Evolutionary conservation across 495 filamentous ascomycete genomes (phyloP), one percentile per base, ranked within the genome.

Genomic region (Neurospora terricola): DNA sequence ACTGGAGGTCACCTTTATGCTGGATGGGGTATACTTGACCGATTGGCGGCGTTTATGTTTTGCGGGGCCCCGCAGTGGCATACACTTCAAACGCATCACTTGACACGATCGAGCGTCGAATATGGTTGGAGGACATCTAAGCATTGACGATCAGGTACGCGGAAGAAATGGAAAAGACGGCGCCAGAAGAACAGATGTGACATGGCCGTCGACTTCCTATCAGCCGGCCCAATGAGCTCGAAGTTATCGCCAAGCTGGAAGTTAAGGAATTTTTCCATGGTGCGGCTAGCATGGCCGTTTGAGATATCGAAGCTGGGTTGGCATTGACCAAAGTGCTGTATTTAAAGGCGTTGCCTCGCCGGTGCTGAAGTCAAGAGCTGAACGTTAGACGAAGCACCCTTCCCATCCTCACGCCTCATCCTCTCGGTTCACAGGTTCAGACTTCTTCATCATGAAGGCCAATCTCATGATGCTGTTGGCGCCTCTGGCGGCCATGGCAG

Each of bases 401-500:
- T 36, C 12, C 39, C 14, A 23, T 62, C 27, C 18, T 21, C 62
- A 66, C 45, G 43, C 69, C 74, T 39, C 48, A 70, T 18, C 30
- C 18, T 37, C 40, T 40, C 18, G 18, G 27, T 45, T 36, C 34
- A 38, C 69, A 66, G 27, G 37, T 62, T 27, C 62, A 72, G 5
- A 30, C 6, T 4, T 38, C 43, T 38, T 76, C 76, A 82, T 30
- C 62, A 85, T 85, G 83, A 85, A 84, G 79, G 79, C 81, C 69
- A 69, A 72, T 73, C 78, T 84, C 70, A 72, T 83, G 66, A 69
- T 78, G 59, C 77, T 84, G 1, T 71, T 84, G 59, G 80, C 80
- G 75, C 80, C 80, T 38, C 74, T 81, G 72, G 79, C 78, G 62
- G 82, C 78, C 69, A 38, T 80, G 68, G 78, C 78, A 27, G 80